Evolutionary conservation across 768 basidiomycete genomes (phyloP).

Genomic region (Kwoniella pini): DNA sequence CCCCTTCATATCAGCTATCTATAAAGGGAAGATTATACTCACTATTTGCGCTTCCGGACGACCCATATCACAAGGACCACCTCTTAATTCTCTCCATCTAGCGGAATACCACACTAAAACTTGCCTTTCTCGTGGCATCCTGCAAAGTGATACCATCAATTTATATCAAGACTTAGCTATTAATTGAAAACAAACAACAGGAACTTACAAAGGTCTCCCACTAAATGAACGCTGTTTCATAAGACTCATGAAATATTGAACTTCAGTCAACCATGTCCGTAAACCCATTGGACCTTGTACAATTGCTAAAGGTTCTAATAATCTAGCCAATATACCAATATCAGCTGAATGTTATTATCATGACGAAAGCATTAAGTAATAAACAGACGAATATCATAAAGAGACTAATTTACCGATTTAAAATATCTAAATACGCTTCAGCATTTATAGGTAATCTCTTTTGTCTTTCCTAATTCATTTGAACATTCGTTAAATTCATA

Average conservation of each 20-base stretch:
- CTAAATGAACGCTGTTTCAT: conserved; percentile 41
- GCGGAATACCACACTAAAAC: conserved; percentile 46
- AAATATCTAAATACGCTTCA: conserved; percentile 39
- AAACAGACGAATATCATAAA: background rate
- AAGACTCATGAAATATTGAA: conserved; percentile 40
- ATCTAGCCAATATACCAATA: too few relatives aligned
- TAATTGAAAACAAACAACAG: background rate
- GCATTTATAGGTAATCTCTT: conserved; percentile 40
- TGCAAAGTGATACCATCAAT: conserved; percentile 2
- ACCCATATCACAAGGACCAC: conserved; percentile 51
- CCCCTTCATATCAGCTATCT: background rate
- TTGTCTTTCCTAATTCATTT: conserved; percentile 39
- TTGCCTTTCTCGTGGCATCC: conserved; percentile 42
- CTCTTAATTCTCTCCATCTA: conserved; percentile 44
- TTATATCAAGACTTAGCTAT: background rate
- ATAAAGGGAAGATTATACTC: conserved; percentile 11
- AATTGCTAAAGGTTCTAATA: conserved; percentile 46
- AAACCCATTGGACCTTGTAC: conserved; percentile 43
- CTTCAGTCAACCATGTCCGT: conserved; percentile 41
- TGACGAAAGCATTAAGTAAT: too few relatives aligned
- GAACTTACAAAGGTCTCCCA: conserved; percentile 44
- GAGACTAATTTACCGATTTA: conserved; percentile 42
- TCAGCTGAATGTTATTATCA: too few relatives aligned
- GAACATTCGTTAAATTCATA: conserved; percentile 37
- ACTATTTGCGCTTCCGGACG: conserved; percentile 50